Conservation (phyloP, 768 basidiomycete species). For the Cystobasidium tubakii region DNA sequence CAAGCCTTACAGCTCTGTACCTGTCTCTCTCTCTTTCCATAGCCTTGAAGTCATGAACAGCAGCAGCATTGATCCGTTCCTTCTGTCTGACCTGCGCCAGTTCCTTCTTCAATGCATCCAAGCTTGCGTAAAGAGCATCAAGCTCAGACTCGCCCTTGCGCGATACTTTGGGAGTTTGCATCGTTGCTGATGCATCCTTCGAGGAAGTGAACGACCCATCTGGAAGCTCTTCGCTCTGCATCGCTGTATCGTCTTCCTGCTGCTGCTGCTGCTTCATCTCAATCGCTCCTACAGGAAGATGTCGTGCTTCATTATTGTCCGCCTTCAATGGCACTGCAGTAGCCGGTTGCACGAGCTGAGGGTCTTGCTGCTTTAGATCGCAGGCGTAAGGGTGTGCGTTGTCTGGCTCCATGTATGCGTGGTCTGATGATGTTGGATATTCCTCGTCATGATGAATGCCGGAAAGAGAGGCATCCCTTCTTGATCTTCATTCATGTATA, state of each 20-base stretch:
- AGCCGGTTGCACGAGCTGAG: too few relatives aligned
- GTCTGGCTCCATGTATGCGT: too few relatives aligned
- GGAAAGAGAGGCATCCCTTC: too few relatives aligned
- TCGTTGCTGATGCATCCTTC: neutral
- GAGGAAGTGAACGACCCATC: neutral
- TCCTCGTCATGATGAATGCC: too few relatives aligned
- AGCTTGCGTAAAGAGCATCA: conserved; percentile 8
- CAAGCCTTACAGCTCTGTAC: conserved; percentile 19
- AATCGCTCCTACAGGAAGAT: neutral
- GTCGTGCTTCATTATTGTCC: neutral
- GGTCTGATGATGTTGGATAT: too few relatives aligned
- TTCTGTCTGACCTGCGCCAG: neutral
- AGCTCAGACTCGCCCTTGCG: neutral
- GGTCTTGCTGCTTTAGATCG: too few relatives aligned
- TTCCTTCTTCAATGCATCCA: neutral
- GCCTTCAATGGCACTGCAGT: neutral
- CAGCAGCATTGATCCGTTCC: neutral
- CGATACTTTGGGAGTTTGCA: neutral
- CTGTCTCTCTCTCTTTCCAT: conserved; percentile 18
- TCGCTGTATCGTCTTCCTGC: neutral
- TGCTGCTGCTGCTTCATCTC: neutral
- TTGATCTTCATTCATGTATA: too few relatives aligned
- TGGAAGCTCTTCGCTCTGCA: neutral
- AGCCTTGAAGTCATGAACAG: neutral
- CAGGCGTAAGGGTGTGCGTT: too few relatives aligned